These are phyloP conservation scores for Ceriops zippeliana DNA, from an alignment of 345 rosid genomes.

Conservation along the genomic window DNA sequence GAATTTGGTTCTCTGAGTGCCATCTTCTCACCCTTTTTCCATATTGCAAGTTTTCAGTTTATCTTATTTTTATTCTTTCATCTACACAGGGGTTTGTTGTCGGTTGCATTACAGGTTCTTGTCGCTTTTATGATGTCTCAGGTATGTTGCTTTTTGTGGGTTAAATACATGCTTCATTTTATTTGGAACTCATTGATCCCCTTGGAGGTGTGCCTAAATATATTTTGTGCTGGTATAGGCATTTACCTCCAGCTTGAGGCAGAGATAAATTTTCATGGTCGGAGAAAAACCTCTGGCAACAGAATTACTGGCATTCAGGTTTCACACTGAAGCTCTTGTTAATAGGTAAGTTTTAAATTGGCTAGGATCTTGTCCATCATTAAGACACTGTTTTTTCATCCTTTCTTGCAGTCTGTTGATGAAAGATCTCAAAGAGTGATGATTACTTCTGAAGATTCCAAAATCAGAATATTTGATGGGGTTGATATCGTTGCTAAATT, in stretches of 20 bases:
- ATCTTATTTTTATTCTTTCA: conserved; percentile 11
- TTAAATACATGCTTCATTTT: background rate
- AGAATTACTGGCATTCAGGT: conserved; percentile 78
- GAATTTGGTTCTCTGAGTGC: conserved; percentile 7
- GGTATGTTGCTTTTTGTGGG: conserved; percentile 25
- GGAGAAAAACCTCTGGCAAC: conserved; percentile 44
- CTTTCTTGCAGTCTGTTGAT: conserved; percentile 49
- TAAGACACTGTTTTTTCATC: background rate
- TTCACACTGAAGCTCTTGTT: conserved; percentile 9
- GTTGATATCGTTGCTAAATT: conserved; percentile 51
- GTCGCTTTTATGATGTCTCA: conserved; percentile 63
- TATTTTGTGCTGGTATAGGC: conserved; percentile 27
- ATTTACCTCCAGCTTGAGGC: conserved; percentile 46
- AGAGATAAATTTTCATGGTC: conserved; percentile 41
- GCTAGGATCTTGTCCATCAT: background rate
- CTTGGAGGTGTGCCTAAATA: background rate
- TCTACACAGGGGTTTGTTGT: conserved; percentile 61
- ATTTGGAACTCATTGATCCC: background rate
- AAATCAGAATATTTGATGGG: conserved; percentile 58
- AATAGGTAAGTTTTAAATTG: background rate
- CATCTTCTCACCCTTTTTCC: background rate
- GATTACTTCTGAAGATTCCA: conserved; percentile 80
- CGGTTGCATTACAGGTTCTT: conserved; percentile 64
- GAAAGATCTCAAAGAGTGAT: conserved; percentile 49
- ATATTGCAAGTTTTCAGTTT: background rate